Conservation (phyloP, 805 yeast genomes). For the Starmerella cellae region DNA sequence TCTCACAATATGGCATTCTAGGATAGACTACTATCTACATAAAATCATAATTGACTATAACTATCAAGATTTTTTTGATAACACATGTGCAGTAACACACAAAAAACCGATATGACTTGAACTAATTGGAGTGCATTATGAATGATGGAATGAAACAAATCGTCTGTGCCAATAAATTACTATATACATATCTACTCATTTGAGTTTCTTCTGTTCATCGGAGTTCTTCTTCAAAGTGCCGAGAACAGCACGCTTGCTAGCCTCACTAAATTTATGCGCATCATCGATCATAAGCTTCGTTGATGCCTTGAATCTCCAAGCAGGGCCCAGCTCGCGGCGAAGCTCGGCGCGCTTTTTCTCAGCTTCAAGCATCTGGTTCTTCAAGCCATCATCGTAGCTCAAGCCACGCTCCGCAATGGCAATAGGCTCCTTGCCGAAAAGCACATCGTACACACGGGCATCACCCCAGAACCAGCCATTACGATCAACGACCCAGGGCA, state of each 20-base stretch:
- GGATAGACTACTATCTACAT: too few species aligned
- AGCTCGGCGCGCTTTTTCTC: slow-evolving; percentile 39
- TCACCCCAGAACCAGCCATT: slow-evolving; percentile 90
- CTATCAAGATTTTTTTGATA: too few species aligned
- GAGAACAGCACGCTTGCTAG: slow-evolving; percentile 20
- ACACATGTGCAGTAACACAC: too few species aligned
- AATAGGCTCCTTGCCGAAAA: slow-evolving; percentile 71
- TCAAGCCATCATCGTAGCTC: slow-evolving; percentile 46
- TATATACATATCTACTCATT: neutral
- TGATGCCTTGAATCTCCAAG: slow-evolving; percentile 44
- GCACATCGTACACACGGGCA: slow-evolving; percentile 66
- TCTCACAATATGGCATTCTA: too few species aligned
- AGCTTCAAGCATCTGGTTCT: slow-evolving; percentile 36
- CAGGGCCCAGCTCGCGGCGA: slow-evolving; percentile 43
- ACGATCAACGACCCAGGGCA: slow-evolving; percentile 70
- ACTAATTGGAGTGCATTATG: too few species aligned
- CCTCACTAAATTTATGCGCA: slow-evolving; percentile 24
- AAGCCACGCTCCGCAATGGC: slow-evolving; percentile 63
- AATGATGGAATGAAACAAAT: too few species aligned
- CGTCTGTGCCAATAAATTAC: too few species aligned
- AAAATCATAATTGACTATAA: too few species aligned
- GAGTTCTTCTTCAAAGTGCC: slow-evolving; percentile 4
- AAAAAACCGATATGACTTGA: too few species aligned
- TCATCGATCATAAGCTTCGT: slow-evolving; percentile 36
- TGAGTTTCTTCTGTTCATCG: slow-evolving; percentile 4